A percentile compares a stretch with the other conserved stretches of the same genome.
Evolutionary conservation across 2,329 filamentous ascomycete species (phyloP).

Genomic region (Aspergillus sp.): DNA sequence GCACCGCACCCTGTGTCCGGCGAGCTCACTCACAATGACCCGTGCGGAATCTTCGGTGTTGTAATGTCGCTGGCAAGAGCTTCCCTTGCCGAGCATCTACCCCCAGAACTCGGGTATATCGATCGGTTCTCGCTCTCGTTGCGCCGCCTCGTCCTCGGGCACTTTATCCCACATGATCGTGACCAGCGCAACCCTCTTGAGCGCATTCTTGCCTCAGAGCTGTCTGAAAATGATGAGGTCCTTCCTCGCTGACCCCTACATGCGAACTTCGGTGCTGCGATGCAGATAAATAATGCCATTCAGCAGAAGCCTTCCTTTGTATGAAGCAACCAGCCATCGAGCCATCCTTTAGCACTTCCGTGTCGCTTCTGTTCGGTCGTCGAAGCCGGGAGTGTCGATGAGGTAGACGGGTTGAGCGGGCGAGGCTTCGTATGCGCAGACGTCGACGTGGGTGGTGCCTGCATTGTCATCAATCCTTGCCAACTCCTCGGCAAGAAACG

Average conservation of each 20-base stretch:
- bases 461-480: background rate
- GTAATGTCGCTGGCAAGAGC: no score
- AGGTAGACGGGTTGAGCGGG: conserved; percentile 28
- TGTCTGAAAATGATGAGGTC: conserved; percentile 45
- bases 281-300: conserved; percentile 47
- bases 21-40: no score
- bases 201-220: conserved; percentile 41
- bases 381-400: conserved; percentile 51
- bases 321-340: conserved; percentile 33
- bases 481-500: background rate
- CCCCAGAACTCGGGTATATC: conserved; percentile 15
- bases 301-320: conserved; percentile 28
- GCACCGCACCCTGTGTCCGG: no score
- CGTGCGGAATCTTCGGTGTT: no score
- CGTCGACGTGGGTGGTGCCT: conserved; percentile 21
- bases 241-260: conserved; percentile 36
- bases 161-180: conserved; percentile 44
- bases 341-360: conserved; percentile 44
- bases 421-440: background rate
- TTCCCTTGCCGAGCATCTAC: background rate
- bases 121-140: conserved; percentile 5
- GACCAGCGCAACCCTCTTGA: conserved; percentile 42
- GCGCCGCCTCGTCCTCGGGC: background rate
- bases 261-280: conserved; percentile 39
- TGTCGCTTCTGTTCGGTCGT: conserved; percentile 42